phyloP scores from a whole-genome alignment of 2,329 filamentous ascomycete genomes.

The Phialocephala subalpina region DNA sequence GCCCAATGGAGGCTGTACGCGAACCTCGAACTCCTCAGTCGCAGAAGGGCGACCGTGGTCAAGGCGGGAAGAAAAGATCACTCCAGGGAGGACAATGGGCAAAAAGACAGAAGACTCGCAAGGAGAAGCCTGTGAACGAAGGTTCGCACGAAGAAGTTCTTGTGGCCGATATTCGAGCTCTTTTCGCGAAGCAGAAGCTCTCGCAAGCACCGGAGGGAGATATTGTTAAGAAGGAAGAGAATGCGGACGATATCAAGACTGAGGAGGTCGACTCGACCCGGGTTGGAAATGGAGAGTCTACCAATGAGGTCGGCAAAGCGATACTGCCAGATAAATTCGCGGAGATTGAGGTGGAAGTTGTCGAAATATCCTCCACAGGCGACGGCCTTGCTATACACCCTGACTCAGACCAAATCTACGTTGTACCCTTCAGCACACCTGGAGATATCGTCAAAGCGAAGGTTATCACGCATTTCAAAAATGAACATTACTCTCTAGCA shows the following conservation, averaged over 20 bases:
- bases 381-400: constrained; percentile 83
- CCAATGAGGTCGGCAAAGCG: constrained; percentile 27
- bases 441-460: constrained; percentile 84
- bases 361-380: constrained; percentile 87
- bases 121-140: constrained; percentile 61
- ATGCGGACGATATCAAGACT: constrained; percentile 43
- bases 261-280: constrained; percentile 34
- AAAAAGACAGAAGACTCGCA: constrained; percentile 63
- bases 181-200: constrained; percentile 52
- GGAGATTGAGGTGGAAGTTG: constrained; percentile 84
- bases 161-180: constrained; percentile 65
- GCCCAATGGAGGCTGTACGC: constrained; percentile 25
- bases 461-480: constrained; percentile 74
- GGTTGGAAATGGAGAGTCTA: constrained; percentile 27
- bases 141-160: constrained; percentile 74
- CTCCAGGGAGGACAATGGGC: constrained; percentile 41
- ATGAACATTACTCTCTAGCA: constrained; percentile 75
- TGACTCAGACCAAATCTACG: constrained; percentile 73
- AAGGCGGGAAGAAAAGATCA: constrained; percentile 39
- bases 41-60: constrained; percentile 5
- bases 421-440: constrained; percentile 87
- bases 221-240: constrained; percentile 2
- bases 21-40: not conserved
- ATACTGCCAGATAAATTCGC: constrained; percentile 71
- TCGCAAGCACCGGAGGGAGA: constrained; percentile 28